phyloP scores from a whole-genome alignment of 371 early-diverging fungal species.

The Mucor indicus region DNA sequence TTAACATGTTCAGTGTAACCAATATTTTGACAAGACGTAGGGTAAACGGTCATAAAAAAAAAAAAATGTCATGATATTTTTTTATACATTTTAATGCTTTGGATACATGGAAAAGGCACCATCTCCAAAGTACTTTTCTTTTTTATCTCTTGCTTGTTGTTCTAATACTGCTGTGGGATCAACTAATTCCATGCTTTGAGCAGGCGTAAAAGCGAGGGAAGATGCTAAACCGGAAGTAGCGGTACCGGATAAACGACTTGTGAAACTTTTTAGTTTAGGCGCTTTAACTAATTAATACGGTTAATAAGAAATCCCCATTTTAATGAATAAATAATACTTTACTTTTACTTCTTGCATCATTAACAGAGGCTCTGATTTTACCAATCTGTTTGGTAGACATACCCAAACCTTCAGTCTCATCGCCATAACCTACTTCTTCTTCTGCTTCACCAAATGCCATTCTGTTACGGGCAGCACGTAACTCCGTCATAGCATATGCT shows the following conservation, averaged over 20 bases:
- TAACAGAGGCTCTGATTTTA: slow-evolving; percentile 64
- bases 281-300: slow-evolving; percentile 54
- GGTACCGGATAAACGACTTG: slow-evolving; percentile 34
- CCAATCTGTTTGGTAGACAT: slow-evolving; percentile 76
- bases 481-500: slow-evolving; percentile 82
- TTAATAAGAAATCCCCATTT: not conserved
- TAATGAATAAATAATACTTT: not conserved
- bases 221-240: slow-evolving; percentile 83
- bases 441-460: slow-evolving; percentile 91
- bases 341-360: slow-evolving; percentile 67
- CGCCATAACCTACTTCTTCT: slow-evolving; percentile 82
- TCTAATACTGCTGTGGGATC: slow-evolving; percentile 81
- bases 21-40: too few species aligned
- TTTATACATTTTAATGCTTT: slow-evolving; percentile 10
- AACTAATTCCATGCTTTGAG: slow-evolving; percentile 92
- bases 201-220: slow-evolving; percentile 93
- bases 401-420: slow-evolving; percentile 87
- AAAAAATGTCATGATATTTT: too few species aligned
- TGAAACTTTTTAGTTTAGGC: slow-evolving; percentile 56
- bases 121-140: slow-evolving; percentile 83
- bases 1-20: too few species aligned
- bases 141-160: slow-evolving; percentile 54
- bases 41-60: too few species aligned
- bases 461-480: slow-evolving; percentile 86
- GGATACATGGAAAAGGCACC: slow-evolving; percentile 54